Percentiles rank a stretch among this genome's conserved stretches.
These are phyloP conservation scores for Podila minutissima DNA, from an alignment of 192 early-diverging fungal species.

Conservation along the genomic window DNA sequence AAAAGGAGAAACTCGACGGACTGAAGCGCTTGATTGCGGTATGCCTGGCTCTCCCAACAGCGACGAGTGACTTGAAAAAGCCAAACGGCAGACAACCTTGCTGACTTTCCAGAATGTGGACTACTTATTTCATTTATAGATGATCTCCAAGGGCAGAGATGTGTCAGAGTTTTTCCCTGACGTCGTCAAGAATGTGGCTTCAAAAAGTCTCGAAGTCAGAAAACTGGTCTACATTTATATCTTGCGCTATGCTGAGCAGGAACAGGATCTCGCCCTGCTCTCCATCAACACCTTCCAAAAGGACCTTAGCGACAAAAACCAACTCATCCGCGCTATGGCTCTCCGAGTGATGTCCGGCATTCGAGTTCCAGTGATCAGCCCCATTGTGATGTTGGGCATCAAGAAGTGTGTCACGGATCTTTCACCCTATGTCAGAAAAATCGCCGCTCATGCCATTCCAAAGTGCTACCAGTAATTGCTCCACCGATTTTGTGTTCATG, in stretches of 20 bases:
- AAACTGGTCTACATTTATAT: conserved; percentile 98
- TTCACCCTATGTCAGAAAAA: conserved; percentile 94
- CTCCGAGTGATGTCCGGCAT: conserved; percentile 96
- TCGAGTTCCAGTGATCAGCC: conserved; percentile 89
- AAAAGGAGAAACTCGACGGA: conserved; percentile 93
- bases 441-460: conserved; percentile 89
- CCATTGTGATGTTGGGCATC: conserved; percentile 91
- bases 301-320: conserved; percentile 92
- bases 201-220: conserved; percentile 86
- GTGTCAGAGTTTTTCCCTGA: conserved; percentile 92
- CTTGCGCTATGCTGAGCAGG: conserved; percentile 93
- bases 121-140: conserved; percentile 50
- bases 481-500: not conserved
- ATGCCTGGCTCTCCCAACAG: conserved; percentile 15
- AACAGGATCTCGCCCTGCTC: conserved; percentile 94
- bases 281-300: conserved; percentile 99
- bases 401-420: conserved; percentile 87
- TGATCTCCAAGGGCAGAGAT: conserved; percentile 91
- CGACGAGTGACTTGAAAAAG: not conserved
- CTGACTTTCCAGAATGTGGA: not conserved
- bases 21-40: conserved; percentile 92
- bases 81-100: not conserved
- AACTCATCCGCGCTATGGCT: conserved; percentile 94
- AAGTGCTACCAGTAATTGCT: conserved; percentile 78
- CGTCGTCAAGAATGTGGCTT: conserved; percentile 98